These are phyloP conservation scores for Isoetes taiwanensis DNA, from an alignment of 75 land plant species.

Conservation along the genomic window DNA sequence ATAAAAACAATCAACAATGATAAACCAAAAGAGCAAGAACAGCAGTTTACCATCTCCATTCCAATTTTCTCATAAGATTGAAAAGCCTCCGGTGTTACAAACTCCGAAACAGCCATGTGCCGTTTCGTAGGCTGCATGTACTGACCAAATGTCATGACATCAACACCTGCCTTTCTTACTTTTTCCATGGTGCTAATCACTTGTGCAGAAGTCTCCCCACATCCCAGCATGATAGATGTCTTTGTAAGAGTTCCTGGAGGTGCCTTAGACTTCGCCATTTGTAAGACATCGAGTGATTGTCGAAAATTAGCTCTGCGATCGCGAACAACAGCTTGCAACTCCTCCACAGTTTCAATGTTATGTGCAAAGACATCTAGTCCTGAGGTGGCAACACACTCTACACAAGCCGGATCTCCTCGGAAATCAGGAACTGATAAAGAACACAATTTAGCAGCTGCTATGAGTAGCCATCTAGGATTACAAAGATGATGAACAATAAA, in stretches of 20 bases:
- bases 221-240: constrained; percentile 93
- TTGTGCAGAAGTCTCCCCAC: constrained; percentile 94
- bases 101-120: constrained; percentile 96
- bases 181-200: constrained; percentile 73
- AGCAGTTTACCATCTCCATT: constrained; percentile 60
- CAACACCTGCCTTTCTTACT: constrained; percentile 91
- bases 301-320: constrained; percentile 92
- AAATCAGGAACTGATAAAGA: constrained; percentile 75
- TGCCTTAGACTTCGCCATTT: constrained; percentile 70
- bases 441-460: background rate
- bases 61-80: constrained; percentile 68
- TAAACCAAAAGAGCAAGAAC: background rate
- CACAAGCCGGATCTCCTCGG: constrained; percentile 68
- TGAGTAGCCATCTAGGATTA: background rate
- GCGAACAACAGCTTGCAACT: constrained; percentile 68
- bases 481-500: background rate
- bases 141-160: constrained; percentile 97
- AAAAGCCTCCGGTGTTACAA: constrained; percentile 92
- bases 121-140: constrained; percentile 97
- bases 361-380: constrained; percentile 98
- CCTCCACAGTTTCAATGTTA: constrained; percentile 96
- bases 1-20: background rate
- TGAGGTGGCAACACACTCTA: constrained; percentile 78
- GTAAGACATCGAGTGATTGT: constrained; percentile 85
- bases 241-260: constrained; percentile 84